These are phyloP conservation scores for Abrus pulchellus DNA, from an alignment of 306 rosid genomes.

Conservation along the genomic window DNA sequence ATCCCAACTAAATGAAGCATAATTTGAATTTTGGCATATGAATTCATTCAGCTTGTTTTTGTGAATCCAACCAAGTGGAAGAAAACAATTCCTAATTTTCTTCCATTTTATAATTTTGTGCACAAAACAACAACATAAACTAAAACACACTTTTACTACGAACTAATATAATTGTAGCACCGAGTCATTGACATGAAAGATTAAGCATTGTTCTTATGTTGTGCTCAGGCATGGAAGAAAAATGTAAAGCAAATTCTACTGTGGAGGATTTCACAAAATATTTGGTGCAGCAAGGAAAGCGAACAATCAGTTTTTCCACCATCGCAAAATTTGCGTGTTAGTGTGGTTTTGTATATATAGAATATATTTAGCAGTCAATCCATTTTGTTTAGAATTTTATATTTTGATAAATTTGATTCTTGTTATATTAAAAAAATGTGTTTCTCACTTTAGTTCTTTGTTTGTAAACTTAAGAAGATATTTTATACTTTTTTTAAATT, in stretches of 20 bases:
- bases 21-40: not conserved
- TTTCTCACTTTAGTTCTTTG: too few species aligned
- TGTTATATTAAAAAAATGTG: not conserved
- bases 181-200: not conserved
- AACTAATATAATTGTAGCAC: not conserved
- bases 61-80: constrained; percentile 3
- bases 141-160: not conserved
- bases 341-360: too few species aligned
- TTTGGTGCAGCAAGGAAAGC: constrained; percentile 4
- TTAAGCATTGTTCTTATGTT: constrained; percentile 29
- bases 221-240: constrained; percentile 60
- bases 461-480: too few species aligned
- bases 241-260: constrained; percentile 38
- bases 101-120: not conserved
- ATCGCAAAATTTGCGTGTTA: not conserved
- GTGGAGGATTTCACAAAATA: not conserved
- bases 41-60: not conserved
- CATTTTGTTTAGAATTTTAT: not conserved
- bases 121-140: not conserved
- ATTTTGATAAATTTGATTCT: not conserved
- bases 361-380: not conserved
- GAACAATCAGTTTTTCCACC: not conserved
- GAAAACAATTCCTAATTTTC: not conserved
- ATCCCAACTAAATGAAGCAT: not conserved
- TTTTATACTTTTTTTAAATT: too few species aligned